phyloP scores from a whole-genome alignment of 768 basidiomycete genomes.

The Leucogyrophana mollusca region DNA sequence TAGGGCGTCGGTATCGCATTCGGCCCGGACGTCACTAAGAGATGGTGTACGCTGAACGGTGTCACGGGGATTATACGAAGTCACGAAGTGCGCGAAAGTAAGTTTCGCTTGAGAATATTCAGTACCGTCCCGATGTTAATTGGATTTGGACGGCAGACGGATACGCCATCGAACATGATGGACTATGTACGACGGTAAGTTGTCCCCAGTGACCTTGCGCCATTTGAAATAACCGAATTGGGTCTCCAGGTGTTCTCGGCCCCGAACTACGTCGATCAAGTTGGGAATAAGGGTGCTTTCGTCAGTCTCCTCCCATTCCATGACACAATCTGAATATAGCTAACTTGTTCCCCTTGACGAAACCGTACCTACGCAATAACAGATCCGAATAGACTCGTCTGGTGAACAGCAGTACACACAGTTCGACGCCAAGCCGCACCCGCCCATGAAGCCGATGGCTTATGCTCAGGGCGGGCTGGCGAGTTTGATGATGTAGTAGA shows the following conservation, averaged over 20 bases:
- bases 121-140: conserved; percentile 5
- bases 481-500: conserved; percentile 63
- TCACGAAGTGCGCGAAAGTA: conserved; percentile 94
- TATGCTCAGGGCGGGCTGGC: conserved; percentile 70
- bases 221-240: too few relatives aligned
- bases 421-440: conserved; percentile 87
- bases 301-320: conserved; percentile 42
- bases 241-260: conserved; percentile 79
- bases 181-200: conserved; percentile 87
- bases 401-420: conserved; percentile 75
- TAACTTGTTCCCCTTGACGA: conserved; percentile 8
- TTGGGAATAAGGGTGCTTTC: conserved; percentile 89
- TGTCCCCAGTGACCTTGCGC: too few relatives aligned
- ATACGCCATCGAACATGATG: conserved; percentile 93
- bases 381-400: conserved; percentile 81
- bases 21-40: conserved; percentile 89
- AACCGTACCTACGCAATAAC: too few relatives aligned
- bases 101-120: conserved; percentile 11
- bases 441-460: conserved; percentile 92
- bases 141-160: conserved; percentile 56
- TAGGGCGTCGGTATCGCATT: conserved; percentile 95
- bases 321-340: conserved; percentile 1
- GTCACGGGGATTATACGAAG: conserved; percentile 90
- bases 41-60: conserved; percentile 86
- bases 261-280: conserved; percentile 93